These are phyloP conservation scores for Russula compacta DNA, from an alignment of 768 basidiomycete species.

Conservation along the genomic window DNA sequence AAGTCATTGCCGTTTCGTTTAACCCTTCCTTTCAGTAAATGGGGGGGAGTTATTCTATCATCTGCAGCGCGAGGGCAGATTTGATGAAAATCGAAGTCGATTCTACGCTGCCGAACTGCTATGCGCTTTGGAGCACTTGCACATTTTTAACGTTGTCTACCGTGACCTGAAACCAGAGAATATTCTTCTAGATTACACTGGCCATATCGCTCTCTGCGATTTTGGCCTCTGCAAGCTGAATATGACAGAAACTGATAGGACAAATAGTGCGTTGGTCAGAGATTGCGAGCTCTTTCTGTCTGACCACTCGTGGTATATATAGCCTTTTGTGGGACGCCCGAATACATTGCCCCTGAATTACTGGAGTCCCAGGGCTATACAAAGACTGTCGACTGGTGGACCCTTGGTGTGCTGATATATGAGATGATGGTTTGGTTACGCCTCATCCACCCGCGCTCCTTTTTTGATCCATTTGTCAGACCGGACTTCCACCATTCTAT, in stretches of 20 bases:
- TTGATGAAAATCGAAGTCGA: conserved; percentile 85
- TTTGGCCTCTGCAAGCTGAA: conserved; percentile 96
- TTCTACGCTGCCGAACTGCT: conserved; percentile 98
- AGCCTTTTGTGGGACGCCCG: conserved; percentile 91
- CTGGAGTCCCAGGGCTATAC: conserved; percentile 96
- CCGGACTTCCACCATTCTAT: conserved; percentile 96
- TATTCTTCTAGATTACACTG: conserved; percentile 93
- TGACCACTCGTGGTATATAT: conserved; percentile 15
- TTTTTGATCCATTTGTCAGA: conserved; percentile 35
- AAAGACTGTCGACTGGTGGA: conserved; percentile 99
- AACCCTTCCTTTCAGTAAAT: conserved; percentile 50
- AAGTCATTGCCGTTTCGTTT: neutral
- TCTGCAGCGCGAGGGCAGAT: conserved; percentile 91
- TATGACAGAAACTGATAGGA: conserved; percentile 97
- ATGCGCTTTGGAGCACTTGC: conserved; percentile 90
- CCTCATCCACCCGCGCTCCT: conserved; percentile 3
- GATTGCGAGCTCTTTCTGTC: neutral
- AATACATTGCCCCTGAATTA: conserved; percentile 97
- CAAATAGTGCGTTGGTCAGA: conserved; percentile 60
- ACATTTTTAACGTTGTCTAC: conserved; percentile 97
- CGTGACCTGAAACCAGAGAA: conserved; percentile 98
- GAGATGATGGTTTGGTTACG: conserved; percentile 79
- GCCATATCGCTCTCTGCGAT: conserved; percentile 96
- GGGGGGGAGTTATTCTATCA: conserved; percentile 98
- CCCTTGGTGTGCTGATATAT: conserved; percentile 88